Evolutionary conservation across 2,329 filamentous ascomycete genomes (phyloP).

Genomic region (Diaporthe amygdali): DNA sequence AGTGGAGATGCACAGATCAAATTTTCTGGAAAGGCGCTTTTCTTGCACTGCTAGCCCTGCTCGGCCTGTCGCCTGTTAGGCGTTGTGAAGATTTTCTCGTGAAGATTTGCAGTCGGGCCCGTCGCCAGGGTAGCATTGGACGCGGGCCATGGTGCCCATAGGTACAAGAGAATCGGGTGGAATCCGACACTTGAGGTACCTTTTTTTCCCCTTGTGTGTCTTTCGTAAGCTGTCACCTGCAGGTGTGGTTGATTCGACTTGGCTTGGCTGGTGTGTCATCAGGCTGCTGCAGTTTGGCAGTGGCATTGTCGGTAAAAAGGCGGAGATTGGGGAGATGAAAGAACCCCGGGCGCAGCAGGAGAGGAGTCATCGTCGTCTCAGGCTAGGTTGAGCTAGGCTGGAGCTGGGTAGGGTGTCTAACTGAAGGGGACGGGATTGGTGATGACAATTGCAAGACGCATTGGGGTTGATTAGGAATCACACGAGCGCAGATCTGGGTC

Average conservation of each 20-base stretch:
- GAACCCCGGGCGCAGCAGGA: background rate
- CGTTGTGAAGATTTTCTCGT: no score
- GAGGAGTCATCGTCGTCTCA: background rate
- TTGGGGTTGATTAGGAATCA: slow-evolving; percentile 4
- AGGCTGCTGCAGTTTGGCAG: background rate
- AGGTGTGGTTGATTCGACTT: background rate
- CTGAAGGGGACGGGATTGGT: slow-evolving; percentile 9
- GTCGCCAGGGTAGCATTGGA: slow-evolving; percentile 4
- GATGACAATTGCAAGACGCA: slow-evolving; percentile 9
- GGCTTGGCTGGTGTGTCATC: slow-evolving; percentile 9
- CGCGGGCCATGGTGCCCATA: background rate
- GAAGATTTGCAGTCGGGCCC: background rate
- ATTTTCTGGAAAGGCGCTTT: background rate
- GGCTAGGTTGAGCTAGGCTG: background rate
- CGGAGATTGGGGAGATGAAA: slow-evolving; percentile 20
- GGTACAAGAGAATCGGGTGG: slow-evolving; percentile 7
- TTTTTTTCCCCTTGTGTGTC: no score
- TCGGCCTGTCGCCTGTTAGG: background rate
- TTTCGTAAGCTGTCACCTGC: slow-evolving; percentile 6
- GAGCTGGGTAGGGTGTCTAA: slow-evolving; percentile 6
- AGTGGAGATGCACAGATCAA: slow-evolving; percentile 7
- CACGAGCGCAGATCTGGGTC: background rate
- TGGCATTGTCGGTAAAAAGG: slow-evolving; percentile 18
- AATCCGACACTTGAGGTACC: slow-evolving; percentile 1
- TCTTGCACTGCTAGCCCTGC: background rate